Evolutionary conservation across 805 yeast species (phyloP).

Genomic region (Candida oleophila): DNA sequence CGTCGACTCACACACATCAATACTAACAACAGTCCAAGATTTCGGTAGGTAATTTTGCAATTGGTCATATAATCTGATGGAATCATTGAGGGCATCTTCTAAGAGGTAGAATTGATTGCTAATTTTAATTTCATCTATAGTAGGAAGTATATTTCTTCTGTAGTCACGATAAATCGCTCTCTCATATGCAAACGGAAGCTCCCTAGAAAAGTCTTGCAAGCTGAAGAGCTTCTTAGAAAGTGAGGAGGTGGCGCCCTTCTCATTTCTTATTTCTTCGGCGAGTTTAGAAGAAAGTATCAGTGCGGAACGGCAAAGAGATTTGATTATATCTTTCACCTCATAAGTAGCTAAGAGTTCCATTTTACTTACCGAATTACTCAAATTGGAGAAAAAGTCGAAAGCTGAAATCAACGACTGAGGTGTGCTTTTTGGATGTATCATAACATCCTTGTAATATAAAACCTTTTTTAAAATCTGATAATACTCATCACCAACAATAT

Average conservation of each 20-base stretch:
- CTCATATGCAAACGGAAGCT: constrained; percentile 21
- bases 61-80: constrained; percentile 2
- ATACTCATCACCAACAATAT: constrained; percentile 1
- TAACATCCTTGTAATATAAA: constrained; percentile 13
- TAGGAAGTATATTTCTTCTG: background rate
- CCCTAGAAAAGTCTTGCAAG: constrained; percentile 18
- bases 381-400: background rate
- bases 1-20: constrained; percentile 58
- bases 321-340: constrained; percentile 15
- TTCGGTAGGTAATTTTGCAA: constrained; percentile 27
- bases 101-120: background rate
- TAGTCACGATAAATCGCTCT: constrained; percentile 11
- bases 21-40: constrained; percentile 57
- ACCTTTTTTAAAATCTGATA: constrained; percentile 15
- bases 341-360: constrained; percentile 10
- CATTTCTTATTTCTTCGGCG: background rate
- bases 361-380: constrained; percentile 8
- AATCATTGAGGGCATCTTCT: background rate
- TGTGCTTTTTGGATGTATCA: background rate
- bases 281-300: constrained; percentile 15
- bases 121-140: background rate
- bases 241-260: background rate
- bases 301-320: constrained; percentile 16
- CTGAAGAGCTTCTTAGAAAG: background rate
- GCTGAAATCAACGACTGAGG: background rate